Base-by-base conservation (phyloP, 352 stramenopile species). In the Globisporangium takayamanum region DNA sequence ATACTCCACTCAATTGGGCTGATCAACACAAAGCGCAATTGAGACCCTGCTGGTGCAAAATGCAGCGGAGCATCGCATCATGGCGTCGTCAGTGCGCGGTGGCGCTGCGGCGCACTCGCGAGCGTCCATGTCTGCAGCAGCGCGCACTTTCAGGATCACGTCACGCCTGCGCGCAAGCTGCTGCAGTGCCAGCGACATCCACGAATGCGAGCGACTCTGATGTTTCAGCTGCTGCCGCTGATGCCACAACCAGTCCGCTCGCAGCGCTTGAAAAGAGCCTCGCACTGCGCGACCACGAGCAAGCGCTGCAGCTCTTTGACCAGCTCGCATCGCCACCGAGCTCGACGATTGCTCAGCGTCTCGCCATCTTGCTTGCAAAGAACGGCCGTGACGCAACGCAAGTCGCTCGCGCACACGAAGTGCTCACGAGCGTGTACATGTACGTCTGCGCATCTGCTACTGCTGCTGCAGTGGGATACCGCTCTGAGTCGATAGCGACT, bases 331-430 rank as follows among this genome's bases (percentile, higher is more conserved):
- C 5, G 5, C 57, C 56, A n/a, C 72, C 67, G 53, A 69, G 53
- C 50, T 55, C 62, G 6, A 22, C 67, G 30, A 57, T 83, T 6
- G 66, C 76, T 54, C 78, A 88, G 66, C 77, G 72, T 41, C 64
- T 90, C n/a, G 78, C 77, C 50, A 70, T 90, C 53, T 62, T 88
- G 15, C 61, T 90, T 4, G 76, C 78, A 18, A 88, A 87, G 53
- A 73, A 73, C 28, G 72, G 65, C 46, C 61, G 28, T 51, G 69
- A 5, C 62, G 77, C 22, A 62, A 71, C 28, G 60, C 68, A 67
- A 30, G 62, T 64, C n/a, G 60, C 52, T 2, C 61, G 58, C 37
- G 76, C 69, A 0, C 55, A 67, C 18, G 53, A 80, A 53, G 74
- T 90, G 41, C 53, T 83, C 49, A 63, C 64, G 44, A 59, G 66